phyloP scores from a whole-genome alignment of 441 rosid genomes.

The Jatropha podagrica region DNA sequence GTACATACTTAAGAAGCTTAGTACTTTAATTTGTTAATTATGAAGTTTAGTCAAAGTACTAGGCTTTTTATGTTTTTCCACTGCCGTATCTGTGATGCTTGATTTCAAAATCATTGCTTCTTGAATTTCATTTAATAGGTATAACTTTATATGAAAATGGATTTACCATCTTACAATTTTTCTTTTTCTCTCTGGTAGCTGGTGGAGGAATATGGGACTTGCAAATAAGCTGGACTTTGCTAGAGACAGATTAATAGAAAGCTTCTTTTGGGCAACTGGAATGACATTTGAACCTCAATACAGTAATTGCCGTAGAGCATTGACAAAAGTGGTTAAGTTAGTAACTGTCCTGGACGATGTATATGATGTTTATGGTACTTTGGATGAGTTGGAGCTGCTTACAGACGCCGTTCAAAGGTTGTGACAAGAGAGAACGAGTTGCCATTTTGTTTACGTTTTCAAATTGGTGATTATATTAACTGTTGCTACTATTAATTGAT shows the following conservation, averaged over 20 bases:
- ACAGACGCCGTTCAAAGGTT: constrained; percentile 36
- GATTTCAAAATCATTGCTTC: too few species aligned
- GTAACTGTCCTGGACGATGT: constrained; percentile 34
- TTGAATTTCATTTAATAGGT: too few species aligned
- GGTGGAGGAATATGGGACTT: constrained; percentile 35
- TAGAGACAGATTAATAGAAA: constrained; percentile 40
- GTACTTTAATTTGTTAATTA: too few species aligned
- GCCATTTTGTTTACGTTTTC: too few species aligned
- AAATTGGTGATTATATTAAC: too few species aligned
- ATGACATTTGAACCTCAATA: constrained; percentile 28
- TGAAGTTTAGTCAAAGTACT: too few species aligned
- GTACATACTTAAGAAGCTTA: too few species aligned
- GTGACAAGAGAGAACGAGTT: not conserved
- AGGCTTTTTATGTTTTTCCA: too few species aligned
- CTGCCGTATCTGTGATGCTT: too few species aligned
- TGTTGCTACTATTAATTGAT: not conserved
- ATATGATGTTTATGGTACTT: constrained; percentile 13
- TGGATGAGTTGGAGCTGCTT: constrained; percentile 35
- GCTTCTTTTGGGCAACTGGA: constrained; percentile 37
- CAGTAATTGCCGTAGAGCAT: constrained; percentile 22
- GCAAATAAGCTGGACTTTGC: constrained; percentile 31
- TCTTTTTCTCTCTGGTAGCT: constrained; percentile 3
- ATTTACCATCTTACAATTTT: too few species aligned
- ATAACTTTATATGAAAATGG: too few species aligned
- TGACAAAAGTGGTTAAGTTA: constrained; percentile 26